Evolutionary conservation across 2,329 filamentous ascomycete genomes (phyloP), one percentile per base, ranked within the genome.

Genomic region (Claviceps sp.): DNA sequence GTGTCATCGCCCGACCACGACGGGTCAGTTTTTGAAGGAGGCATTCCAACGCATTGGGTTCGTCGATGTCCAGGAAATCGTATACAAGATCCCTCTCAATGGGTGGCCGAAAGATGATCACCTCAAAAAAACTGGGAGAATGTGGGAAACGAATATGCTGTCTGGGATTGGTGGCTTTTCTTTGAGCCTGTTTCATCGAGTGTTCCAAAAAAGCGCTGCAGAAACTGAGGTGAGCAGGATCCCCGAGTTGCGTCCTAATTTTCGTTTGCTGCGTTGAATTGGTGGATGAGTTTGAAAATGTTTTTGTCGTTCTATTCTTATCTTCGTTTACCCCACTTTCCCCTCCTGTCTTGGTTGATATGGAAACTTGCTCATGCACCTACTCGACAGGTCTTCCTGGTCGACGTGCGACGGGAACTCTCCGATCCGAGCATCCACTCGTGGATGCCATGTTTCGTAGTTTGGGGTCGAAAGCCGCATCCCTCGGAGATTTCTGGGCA

Each of bases 51-150:
- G 73, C 26, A 75, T 71, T 1, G 78, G 78, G 0, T 81, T 81
- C 55, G 70, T 76, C 6, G 74, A 81, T 50, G 70, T 81, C 13
- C 68, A 72, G 34, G 70, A 81, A 59, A 66, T 65, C 22, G 59
- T 75, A 1, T 77, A 75, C 61, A 79, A 75, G 60, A 65, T 80
- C 40, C 78, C 78, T 0, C 66, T 75, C 47, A 78, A 76, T 37
- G 65, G 67, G 4, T 81, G 78, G 79, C 67, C 78, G 0, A 72
- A 70, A 56, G 66, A 75, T 47, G 65, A 66, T 42, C 58, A 60
- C 20, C 63, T 72, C 48, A 74, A 70, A 57, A 65, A 70, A 14
- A 55, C 76, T 4, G 73, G 73, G 0, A 64, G 60, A 41, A 65
- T 72, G 59, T 74, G 72, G 72, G 69, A 74, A 58, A 61, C 60